These are phyloP conservation scores for Aspergillus affinis DNA, from an alignment of 495 filamentous ascomycete species.

Conservation along the genomic window DNA sequence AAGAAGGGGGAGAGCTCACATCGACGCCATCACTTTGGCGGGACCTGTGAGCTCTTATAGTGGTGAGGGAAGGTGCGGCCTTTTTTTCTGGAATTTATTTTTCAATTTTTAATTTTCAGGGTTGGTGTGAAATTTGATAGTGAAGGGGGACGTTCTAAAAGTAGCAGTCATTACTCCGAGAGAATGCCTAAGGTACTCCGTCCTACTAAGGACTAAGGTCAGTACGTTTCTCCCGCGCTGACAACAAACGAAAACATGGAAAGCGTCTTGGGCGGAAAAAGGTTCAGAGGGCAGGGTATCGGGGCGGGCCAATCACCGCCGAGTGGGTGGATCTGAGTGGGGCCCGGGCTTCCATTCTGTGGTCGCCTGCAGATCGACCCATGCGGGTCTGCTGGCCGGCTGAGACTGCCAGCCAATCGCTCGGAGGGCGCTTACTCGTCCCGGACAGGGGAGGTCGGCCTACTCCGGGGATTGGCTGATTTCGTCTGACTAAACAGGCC, in stretches of 20 bases:
- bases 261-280: background rate
- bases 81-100: background rate
- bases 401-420: background rate
- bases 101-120: background rate
- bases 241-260: background rate
- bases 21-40: background rate
- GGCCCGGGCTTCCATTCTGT: background rate
- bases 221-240: background rate
- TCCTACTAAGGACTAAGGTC: too few relatives aligned
- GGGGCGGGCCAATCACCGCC: too few relatives aligned
- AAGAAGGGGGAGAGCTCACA: background rate
- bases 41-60: background rate
- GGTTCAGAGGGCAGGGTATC: too few relatives aligned
- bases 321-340: too few relatives aligned
- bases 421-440: background rate
- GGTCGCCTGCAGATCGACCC: background rate
- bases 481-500: background rate
- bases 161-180: too few relatives aligned
- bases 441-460: background rate
- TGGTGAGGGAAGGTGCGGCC: background rate
- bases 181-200: too few relatives aligned
- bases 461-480: background rate
- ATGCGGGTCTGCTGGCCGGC: background rate
- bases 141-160: background rate
- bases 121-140: background rate